These are phyloP conservation scores for Colletotrichum nymphaeae DNA, from an alignment of 2,329 filamentous ascomycete species.

Conservation along the genomic window DNA sequence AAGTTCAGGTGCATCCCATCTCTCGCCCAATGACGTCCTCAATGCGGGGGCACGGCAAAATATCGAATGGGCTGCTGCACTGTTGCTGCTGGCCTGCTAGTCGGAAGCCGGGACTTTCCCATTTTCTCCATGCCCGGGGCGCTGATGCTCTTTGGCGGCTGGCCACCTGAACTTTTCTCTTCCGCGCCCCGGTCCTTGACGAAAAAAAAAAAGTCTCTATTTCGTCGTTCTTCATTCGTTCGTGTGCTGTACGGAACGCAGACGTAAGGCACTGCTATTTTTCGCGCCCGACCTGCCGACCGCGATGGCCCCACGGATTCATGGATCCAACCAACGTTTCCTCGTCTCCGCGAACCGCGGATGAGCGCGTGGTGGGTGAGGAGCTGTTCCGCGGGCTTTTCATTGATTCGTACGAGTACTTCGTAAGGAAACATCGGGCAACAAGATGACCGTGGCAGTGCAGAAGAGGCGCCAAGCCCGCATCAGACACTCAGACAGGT, in stretches of 20 bases:
- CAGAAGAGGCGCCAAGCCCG: constrained; percentile 24
- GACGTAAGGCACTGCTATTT: background rate
- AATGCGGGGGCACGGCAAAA: constrained; percentile 16
- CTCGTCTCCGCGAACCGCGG: background rate
- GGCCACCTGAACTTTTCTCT: background rate
- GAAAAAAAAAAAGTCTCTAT: background rate
- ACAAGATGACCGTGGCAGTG: constrained; percentile 21
- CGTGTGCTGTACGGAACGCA: background rate
- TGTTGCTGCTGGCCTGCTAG: background rate
- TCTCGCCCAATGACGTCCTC: constrained; percentile 19
- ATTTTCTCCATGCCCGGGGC: background rate
- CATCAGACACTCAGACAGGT: background rate
- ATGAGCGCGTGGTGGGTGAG: background rate
- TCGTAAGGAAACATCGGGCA: background rate
- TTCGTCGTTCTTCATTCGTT: background rate
- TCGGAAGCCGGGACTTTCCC: background rate
- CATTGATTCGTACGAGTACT: background rate
- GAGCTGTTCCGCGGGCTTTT: background rate
- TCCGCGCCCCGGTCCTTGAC: background rate
- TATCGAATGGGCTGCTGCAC: background rate
- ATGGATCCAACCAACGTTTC: background rate
- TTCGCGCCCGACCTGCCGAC: background rate
- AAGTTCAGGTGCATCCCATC: background rate
- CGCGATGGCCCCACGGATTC: background rate
- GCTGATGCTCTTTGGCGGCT: no score